A percentile compares a stretch with the other conserved stretches of the same genome.
phyloP scores from a whole-genome alignment of 2,329 filamentous ascomycete species.

The Scedosporium minutisporum region DNA sequence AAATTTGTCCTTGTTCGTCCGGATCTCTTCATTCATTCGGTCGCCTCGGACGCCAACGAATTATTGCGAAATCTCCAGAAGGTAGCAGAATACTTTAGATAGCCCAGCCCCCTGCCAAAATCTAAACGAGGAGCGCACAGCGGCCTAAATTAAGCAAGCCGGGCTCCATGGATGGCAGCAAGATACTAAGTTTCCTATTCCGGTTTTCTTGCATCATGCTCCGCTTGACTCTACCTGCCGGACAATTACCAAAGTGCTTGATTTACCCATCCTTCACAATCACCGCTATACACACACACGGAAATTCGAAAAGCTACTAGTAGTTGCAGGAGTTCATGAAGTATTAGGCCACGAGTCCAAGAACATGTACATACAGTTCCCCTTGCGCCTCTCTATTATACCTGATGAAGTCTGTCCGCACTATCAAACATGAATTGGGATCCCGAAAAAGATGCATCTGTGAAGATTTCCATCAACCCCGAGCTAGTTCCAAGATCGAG shows the following conservation, averaged over 20 bases:
- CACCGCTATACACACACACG: no score
- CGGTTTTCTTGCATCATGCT: no score
- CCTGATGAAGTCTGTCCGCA: background rate
- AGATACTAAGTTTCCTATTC: no score
- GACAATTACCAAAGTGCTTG: no score
- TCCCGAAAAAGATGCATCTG: constrained; percentile 1
- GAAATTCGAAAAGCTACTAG: no score
- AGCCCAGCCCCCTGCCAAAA: background rate
- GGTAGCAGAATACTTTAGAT: background rate
- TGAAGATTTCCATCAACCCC: constrained; percentile 1
- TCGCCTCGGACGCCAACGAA: background rate
- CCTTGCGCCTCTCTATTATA: background rate
- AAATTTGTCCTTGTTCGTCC: constrained; percentile 2
- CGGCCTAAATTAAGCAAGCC: background rate
- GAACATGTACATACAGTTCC: background rate
- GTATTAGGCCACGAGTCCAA: background rate
- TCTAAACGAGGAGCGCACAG: background rate
- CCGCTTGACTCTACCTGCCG: no score
- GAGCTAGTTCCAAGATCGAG: constrained; percentile 1
- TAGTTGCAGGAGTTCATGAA: no score
- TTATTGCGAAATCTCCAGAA: background rate
- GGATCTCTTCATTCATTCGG: constrained; percentile 2
- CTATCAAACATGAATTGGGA: constrained; percentile 3
- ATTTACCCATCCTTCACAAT: no score
- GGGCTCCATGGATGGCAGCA: background rate